Percentiles rank a stretch among this genome's conserved stretches.
Evolutionary conservation across 352 stramenopile species (phyloP).

Genomic region (Lagenidium sp.): DNA sequence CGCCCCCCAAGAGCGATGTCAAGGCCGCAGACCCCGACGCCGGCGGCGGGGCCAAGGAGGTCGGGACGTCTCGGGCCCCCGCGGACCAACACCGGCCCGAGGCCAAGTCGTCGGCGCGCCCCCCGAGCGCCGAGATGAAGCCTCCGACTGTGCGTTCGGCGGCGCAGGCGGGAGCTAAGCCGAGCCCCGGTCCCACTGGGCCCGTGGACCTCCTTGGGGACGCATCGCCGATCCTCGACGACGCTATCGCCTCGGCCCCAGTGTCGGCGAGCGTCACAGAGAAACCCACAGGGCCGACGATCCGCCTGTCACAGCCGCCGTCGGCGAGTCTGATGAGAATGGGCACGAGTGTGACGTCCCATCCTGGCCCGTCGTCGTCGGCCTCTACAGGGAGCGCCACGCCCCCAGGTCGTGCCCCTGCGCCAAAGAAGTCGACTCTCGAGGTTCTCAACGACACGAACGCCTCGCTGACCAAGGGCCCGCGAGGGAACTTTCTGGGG

Average conservation of each 20-base stretch:
- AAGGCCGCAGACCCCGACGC: constrained; percentile 4
- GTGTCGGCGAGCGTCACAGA: constrained; percentile 15
- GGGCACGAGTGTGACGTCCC: constrained; percentile 1
- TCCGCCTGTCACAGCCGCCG: too few species aligned
- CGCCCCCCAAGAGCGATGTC: constrained; percentile 12
- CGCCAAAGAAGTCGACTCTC: constrained; percentile 52
- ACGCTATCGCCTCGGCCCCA: constrained; percentile 10
- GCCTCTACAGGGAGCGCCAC: background rate
- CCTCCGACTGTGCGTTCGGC: too few species aligned
- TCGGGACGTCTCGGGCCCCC: constrained; percentile 1
- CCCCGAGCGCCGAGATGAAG: constrained; percentile 10
- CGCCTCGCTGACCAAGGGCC: constrained; percentile 26
- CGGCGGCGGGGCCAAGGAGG: constrained; percentile 6
- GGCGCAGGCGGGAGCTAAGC: too few species aligned
- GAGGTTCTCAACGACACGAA: constrained; percentile 64
- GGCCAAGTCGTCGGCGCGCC: constrained; percentile 10
- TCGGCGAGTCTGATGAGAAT: constrained; percentile 5
- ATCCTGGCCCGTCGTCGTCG: background rate
- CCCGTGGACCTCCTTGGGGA: constrained; percentile 41
- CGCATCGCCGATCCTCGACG: constrained; percentile 11
- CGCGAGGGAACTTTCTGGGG: too few species aligned
- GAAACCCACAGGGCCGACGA: too few species aligned
- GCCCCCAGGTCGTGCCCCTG: background rate
- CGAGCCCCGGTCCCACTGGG: too few species aligned
- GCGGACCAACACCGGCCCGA: constrained; percentile 1